Evolutionary conservation across 1,284 basidiomycete species (phyloP).

Genomic region (Tranzscheliella williamsii): DNA sequence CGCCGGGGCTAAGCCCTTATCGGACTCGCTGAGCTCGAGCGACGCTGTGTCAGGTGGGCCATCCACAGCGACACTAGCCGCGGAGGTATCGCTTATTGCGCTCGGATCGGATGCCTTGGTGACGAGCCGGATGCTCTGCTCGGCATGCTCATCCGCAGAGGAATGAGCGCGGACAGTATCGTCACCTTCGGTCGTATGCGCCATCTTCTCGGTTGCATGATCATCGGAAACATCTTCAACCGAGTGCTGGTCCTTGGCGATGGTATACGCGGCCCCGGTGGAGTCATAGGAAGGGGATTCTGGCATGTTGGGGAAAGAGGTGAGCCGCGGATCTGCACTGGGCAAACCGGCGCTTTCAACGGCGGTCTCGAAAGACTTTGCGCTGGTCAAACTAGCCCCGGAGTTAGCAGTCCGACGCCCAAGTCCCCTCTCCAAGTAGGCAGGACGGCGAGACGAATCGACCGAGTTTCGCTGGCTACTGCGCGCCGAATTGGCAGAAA

Average conservation of each 20-base stretch:
- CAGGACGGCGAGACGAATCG: slow-evolving; percentile 2
- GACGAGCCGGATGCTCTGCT: slow-evolving; percentile 40
- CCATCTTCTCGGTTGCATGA: not conserved
- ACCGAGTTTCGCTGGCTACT: slow-evolving; percentile 23
- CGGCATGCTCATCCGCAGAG: slow-evolving; percentile 1
- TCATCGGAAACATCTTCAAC: not conserved
- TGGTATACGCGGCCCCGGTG: not conserved
- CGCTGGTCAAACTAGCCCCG: slow-evolving; percentile 28
- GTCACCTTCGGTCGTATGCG: not conserved
- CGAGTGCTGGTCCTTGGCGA: not conserved
- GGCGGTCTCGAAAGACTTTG: slow-evolving; percentile 43
- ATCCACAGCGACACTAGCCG: not conserved
- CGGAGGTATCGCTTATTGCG: not conserved
- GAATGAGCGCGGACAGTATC: not conserved
- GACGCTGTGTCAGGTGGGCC: not conserved
- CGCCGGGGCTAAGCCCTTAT: not conserved
- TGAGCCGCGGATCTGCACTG: slow-evolving; percentile 12
- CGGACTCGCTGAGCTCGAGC: not conserved
- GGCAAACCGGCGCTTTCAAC: slow-evolving; percentile 21
- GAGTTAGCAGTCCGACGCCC: slow-evolving; percentile 21
- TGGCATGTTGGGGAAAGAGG: slow-evolving; percentile 2
- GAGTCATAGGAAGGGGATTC: not conserved
- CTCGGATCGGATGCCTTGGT: slow-evolving; percentile 12
- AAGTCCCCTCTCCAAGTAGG: not conserved
- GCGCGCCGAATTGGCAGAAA: slow-evolving; percentile 6